Conservation (phyloP, 1,139 yeast species). For the Taphrina betulina region DNA sequence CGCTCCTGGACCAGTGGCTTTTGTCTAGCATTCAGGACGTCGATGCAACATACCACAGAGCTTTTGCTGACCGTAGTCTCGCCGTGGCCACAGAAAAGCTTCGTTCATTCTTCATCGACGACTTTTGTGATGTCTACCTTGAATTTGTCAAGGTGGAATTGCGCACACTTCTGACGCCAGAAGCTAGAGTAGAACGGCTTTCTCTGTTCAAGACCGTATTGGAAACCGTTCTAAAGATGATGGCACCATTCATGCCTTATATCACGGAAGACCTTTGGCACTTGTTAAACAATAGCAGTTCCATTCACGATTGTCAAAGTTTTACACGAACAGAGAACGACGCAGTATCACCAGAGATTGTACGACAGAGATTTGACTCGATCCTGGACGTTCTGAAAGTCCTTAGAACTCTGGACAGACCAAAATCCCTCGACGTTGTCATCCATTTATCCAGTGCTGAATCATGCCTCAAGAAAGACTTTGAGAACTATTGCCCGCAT, state of each 20-base stretch:
- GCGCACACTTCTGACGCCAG: constrained; percentile 82
- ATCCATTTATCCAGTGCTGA: no score
- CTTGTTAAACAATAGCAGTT: constrained; percentile 52
- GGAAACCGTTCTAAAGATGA: constrained; percentile 84
- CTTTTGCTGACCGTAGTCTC: constrained; percentile 82
- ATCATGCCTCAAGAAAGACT: neutral
- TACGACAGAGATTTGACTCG: neutral
- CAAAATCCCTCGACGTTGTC: no score
- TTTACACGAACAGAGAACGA: neutral
- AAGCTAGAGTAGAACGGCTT: constrained; percentile 79
- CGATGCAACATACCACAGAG: constrained; percentile 51
- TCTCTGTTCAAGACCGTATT: constrained; percentile 80
- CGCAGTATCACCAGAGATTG: neutral
- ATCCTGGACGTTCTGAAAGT: neutral
- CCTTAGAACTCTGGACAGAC: neutral
- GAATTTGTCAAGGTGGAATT: constrained; percentile 93
- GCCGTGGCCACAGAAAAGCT: constrained; percentile 80
- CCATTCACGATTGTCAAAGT: neutral
- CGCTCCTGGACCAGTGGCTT: constrained; percentile 47
- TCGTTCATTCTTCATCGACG: constrained; percentile 90
- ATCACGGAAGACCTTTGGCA: constrained; percentile 98
- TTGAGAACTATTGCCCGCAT: neutral
- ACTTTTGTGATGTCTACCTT: constrained; percentile 94
- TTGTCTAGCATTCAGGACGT: neutral
- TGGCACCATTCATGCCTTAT: constrained; percentile 98